Percentiles rank a stretch among this genome's conserved stretches.
Evolutionary conservation across 768 basidiomycete species (phyloP).

Genomic region (Russula brevipes): DNA sequence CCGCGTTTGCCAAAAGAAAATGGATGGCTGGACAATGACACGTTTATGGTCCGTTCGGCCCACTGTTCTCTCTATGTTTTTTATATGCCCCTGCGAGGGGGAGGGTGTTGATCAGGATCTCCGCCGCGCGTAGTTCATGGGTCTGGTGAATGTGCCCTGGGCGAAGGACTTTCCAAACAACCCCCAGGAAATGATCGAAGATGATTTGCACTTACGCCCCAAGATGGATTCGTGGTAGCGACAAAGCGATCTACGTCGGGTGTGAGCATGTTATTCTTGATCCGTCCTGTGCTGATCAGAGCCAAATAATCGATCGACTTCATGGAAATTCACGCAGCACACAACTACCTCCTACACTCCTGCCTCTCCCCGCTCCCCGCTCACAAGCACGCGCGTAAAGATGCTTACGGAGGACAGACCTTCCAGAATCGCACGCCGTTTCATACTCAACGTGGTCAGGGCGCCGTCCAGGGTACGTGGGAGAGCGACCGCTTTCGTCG

Average conservation of each 20-base stretch:
- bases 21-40: constrained; percentile 18
- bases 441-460: constrained; percentile 52
- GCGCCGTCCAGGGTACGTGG: constrained; percentile 48
- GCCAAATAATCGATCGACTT: constrained; percentile 46
- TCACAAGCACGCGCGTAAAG: constrained; percentile 64
- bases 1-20: constrained; percentile 9
- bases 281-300: background rate
- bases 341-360: constrained; percentile 61
- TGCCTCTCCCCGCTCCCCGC: constrained; percentile 55
- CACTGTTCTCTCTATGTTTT: background rate
- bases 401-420: constrained; percentile 61
- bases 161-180: constrained; percentile 40
- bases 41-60: too few species aligned
- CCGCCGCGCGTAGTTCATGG: constrained; percentile 46
- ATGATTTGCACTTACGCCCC: constrained; percentile 48
- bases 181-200: constrained; percentile 55
- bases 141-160: constrained; percentile 54
- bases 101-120: background rate
- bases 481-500: constrained; percentile 64
- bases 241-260: constrained; percentile 53
- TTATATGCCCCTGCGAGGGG: too few species aligned
- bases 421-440: constrained; percentile 63
- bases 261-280: constrained; percentile 39
- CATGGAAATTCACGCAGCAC: constrained; percentile 68
- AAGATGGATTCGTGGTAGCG: constrained; percentile 55